phyloP scores from a whole-genome alignment of 352 stramenopile species.

The Phytophthora europaea region DNA sequence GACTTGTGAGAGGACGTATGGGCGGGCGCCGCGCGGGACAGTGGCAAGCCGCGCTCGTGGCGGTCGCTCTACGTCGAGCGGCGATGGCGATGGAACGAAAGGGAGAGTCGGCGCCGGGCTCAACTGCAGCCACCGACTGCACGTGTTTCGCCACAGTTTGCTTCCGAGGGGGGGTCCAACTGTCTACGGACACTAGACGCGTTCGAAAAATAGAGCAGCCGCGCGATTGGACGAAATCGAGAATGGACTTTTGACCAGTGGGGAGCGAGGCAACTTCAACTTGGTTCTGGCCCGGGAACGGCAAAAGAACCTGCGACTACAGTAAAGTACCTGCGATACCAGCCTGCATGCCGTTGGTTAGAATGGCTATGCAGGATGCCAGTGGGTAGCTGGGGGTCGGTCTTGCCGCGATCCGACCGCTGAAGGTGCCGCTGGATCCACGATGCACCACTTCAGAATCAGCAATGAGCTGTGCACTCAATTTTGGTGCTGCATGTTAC shows the following conservation, averaged over 20 bases:
- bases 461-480: background rate
- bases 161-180: background rate
- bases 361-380: background rate
- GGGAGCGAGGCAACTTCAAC: conserved; percentile 21
- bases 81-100: conserved; percentile 11
- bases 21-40: conserved; percentile 11
- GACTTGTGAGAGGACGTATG: conserved; percentile 1
- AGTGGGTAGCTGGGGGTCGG: background rate
- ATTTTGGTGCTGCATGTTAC: background rate
- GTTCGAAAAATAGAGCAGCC: conserved; percentile 16
- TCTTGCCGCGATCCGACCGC: background rate
- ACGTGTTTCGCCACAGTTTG: background rate
- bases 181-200: conserved; percentile 15
- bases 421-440: background rate
- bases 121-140: conserved; percentile 24
- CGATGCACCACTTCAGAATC: background rate
- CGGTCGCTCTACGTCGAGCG: conserved; percentile 1
- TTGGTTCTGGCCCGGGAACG: conserved; percentile 19
- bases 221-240: conserved; percentile 31
- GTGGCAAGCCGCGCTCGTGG: background rate
- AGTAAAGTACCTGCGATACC: background rate
- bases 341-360: background rate
- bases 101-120: conserved; percentile 1
- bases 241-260: conserved; percentile 9
- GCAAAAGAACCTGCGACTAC: background rate